These are phyloP conservation scores for Hyaloscypha hepaticicola DNA, from an alignment of 495 filamentous ascomycete species.

Conservation along the genomic window DNA sequence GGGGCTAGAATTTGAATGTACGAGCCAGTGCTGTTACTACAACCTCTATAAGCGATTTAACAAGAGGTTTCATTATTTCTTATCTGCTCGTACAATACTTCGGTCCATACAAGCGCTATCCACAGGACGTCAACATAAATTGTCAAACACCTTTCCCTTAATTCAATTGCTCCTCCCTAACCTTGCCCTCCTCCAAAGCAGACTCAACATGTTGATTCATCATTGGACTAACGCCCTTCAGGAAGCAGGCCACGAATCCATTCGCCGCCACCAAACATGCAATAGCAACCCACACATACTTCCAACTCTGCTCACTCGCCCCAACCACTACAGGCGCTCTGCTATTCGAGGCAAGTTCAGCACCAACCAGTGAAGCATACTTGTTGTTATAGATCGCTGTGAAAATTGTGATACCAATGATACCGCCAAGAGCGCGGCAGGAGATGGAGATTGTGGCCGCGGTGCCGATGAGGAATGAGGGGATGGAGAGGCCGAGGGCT, in stretches of 20 bases:
- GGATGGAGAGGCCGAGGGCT: slow-evolving; percentile 21
- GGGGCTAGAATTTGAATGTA: too few species aligned
- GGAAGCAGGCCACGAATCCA: slow-evolving; percentile 13
- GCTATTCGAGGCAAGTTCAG: slow-evolving; percentile 3
- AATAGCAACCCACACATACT: slow-evolving; percentile 22
- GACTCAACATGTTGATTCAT: slow-evolving; percentile 25
- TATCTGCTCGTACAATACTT: too few species aligned
- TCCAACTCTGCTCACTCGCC: slow-evolving; percentile 13
- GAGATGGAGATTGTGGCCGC: slow-evolving; percentile 19
- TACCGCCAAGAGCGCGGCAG: slow-evolving; percentile 19
- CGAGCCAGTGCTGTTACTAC: too few species aligned
- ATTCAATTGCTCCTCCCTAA: slow-evolving; percentile 13
- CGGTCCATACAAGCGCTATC: too few species aligned
- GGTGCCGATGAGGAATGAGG: slow-evolving; percentile 24
- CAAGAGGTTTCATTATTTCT: too few species aligned
- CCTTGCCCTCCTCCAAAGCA: slow-evolving; percentile 21
- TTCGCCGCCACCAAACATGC: slow-evolving; percentile 19
- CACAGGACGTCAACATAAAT: neutral
- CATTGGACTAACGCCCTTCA: slow-evolving; percentile 20
- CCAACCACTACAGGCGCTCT: slow-evolving; percentile 6
- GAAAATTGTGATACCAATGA: slow-evolving; percentile 24
- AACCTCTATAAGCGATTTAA: too few species aligned
- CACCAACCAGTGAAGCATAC: slow-evolving; percentile 11
- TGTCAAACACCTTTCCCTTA: neutral
- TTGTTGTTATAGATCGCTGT: slow-evolving; percentile 25